Percentiles rank a stretch among this genome's conserved stretches.
phyloP scores from a whole-genome alignment of 352 stramenopile species.

The Phytophthora melonis region DNA sequence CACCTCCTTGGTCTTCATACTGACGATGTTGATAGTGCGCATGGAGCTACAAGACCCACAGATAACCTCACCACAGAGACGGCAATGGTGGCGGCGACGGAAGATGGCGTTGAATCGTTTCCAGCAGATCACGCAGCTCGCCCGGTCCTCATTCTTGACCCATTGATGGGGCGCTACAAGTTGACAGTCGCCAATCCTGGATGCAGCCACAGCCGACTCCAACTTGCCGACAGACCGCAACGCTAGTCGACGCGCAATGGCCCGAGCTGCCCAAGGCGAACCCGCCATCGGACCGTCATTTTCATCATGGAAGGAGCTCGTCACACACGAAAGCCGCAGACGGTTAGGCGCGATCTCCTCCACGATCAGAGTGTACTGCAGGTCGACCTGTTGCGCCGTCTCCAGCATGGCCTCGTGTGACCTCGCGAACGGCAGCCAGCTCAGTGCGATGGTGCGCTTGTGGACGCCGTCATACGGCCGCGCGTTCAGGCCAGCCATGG shows the following conservation, averaged over 20 bases:
- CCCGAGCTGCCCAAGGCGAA: slow-evolving; percentile 41
- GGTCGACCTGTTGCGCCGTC: slow-evolving; percentile 43
- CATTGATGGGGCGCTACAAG: slow-evolving; percentile 61
- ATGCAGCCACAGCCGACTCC: slow-evolving; percentile 56
- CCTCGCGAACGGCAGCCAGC: slow-evolving; percentile 61
- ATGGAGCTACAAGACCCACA: slow-evolving; percentile 64
- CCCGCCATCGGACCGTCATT: slow-evolving; percentile 37
- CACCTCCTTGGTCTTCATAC: slow-evolving; percentile 42
- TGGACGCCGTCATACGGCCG: slow-evolving; percentile 57
- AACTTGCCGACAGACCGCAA: slow-evolving; percentile 57
- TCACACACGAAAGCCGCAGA: slow-evolving; percentile 64
- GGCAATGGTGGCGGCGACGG: slow-evolving; percentile 69
- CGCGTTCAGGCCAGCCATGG: slow-evolving; percentile 32
- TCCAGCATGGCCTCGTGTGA: slow-evolving; percentile 41
- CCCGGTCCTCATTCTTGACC: slow-evolving; percentile 71
- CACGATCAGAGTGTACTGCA: slow-evolving; percentile 75
- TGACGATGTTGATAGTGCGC: slow-evolving; percentile 48
- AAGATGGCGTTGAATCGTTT: slow-evolving; percentile 71
- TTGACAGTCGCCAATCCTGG: slow-evolving; percentile 54
- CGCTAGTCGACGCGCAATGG: slow-evolving; percentile 59
- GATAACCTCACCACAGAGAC: slow-evolving; percentile 71
- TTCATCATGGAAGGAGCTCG: slow-evolving; percentile 62
- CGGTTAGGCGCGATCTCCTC: slow-evolving; percentile 62
- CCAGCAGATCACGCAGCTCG: slow-evolving; percentile 69
- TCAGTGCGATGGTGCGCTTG: slow-evolving; percentile 68